phyloP scores from a whole-genome alignment of 2,329 filamentous ascomycete genomes.

The Apiospora marii region DNA sequence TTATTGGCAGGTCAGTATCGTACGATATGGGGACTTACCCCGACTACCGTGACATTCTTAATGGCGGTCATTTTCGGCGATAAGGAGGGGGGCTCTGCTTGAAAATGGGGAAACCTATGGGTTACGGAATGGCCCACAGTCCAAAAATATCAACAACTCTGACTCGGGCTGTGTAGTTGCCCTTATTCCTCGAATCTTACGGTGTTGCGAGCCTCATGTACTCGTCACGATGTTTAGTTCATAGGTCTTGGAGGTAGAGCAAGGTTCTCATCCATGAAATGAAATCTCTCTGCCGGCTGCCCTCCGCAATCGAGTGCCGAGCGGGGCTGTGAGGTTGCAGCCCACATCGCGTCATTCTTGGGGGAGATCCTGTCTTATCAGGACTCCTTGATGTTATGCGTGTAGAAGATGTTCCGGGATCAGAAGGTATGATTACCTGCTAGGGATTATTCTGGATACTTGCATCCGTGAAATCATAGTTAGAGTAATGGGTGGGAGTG shows the following conservation, averaged over 20 bases:
- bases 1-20: background rate
- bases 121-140: too few species aligned
- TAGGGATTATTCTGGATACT: background rate
- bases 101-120: background rate
- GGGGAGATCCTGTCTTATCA: background rate
- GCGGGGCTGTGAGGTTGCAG: conserved; percentile 7
- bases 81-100: background rate
- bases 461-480: background rate
- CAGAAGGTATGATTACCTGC: background rate
- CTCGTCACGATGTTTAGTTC: too few species aligned
- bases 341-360: conserved; percentile 18
- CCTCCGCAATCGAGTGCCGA: background rate
- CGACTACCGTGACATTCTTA: conserved; percentile 29
- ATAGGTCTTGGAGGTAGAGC: background rate
- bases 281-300: background rate
- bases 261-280: background rate
- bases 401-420: background rate
- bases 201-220: background rate
- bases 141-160: background rate
- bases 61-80: conserved; percentile 26
- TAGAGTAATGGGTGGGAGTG: background rate
- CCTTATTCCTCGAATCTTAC: background rate
- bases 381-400: background rate
- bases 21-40: conserved; percentile 24
- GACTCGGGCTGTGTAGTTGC: background rate